A percentile compares a stretch with the other conserved stretches of the same genome.
These are phyloP conservation scores for Pascua guehoae DNA, from an alignment of 1,284 basidiomycete species.

Conservation along the genomic window DNA sequence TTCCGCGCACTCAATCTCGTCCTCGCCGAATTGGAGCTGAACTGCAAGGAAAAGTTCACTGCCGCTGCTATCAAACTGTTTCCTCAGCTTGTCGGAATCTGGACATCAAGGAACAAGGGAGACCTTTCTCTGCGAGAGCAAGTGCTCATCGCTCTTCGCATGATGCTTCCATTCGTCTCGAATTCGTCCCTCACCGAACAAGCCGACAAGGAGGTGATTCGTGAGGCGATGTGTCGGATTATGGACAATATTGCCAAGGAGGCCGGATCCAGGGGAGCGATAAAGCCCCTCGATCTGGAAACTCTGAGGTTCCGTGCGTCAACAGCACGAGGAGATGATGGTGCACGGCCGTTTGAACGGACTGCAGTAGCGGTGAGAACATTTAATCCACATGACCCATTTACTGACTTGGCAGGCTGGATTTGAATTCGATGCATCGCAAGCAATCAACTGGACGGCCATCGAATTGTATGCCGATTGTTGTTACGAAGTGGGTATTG, in stretches of 20 bases:
- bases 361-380: constrained; percentile 20
- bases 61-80: constrained; percentile 62
- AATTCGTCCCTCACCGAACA: constrained; percentile 25
- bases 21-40: constrained; percentile 68
- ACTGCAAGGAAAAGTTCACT: constrained; percentile 60
- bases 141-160: constrained; percentile 61
- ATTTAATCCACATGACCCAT: too few species aligned
- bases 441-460: constrained; percentile 74
- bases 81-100: constrained; percentile 63
- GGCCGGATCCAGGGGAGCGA: constrained; percentile 61
- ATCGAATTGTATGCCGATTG: constrained; percentile 82
- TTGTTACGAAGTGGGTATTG: constrained; percentile 58
- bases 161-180: constrained; percentile 68
- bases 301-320: constrained; percentile 4
- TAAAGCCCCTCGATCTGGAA: constrained; percentile 59
- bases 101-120: constrained; percentile 69
- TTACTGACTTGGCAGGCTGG: constrained; percentile 52
- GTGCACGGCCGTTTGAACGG: constrained; percentile 23
- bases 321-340: not conserved
- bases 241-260: constrained; percentile 58
- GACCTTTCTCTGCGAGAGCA: constrained; percentile 57
- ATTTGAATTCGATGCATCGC: constrained; percentile 63
- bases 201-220: constrained; percentile 24
- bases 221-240: constrained; percentile 57
- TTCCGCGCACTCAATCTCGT: constrained; percentile 64